These are phyloP conservation scores for Copromyces sp. DNA, from an alignment of 495 filamentous ascomycete species.

Conservation along the genomic window DNA sequence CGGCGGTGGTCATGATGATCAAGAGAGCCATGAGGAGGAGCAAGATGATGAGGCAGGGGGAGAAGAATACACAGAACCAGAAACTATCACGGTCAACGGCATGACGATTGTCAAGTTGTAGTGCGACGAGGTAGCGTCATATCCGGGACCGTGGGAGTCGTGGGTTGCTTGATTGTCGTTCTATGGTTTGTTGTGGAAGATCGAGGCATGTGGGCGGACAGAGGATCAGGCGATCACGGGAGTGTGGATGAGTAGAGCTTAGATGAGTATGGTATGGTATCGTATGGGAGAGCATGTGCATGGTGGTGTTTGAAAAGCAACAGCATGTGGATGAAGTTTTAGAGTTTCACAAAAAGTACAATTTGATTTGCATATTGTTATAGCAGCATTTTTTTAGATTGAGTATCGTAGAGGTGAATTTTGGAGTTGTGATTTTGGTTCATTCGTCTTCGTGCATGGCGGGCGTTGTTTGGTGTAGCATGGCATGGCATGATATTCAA, in stretches of 20 bases:
- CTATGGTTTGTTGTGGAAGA: background rate
- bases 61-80: background rate
- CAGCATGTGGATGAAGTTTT: background rate
- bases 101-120: background rate
- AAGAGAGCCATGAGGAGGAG: background rate
- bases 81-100: background rate
- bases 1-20: background rate
- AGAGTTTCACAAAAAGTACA: background rate
- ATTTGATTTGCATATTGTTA: background rate
- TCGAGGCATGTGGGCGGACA: background rate
- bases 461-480: no score
- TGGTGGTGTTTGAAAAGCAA: background rate
- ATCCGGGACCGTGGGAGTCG: background rate
- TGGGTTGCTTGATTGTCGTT: background rate
- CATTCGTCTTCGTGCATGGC: no score
- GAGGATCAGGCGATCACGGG: background rate
- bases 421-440: background rate
- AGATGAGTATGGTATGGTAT: no score
- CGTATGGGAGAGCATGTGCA: no score
- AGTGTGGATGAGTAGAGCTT: no score
- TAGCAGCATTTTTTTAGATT: background rate
- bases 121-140: background rate
- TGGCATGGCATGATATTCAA: no score
- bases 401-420: background rate
- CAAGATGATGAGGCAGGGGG: background rate